A percentile compares a stretch with the other conserved stretches of the same genome.
Evolutionary conservation across 1,139 yeast genomes (phyloP).

Genomic region (Hansenula anomala): DNA sequence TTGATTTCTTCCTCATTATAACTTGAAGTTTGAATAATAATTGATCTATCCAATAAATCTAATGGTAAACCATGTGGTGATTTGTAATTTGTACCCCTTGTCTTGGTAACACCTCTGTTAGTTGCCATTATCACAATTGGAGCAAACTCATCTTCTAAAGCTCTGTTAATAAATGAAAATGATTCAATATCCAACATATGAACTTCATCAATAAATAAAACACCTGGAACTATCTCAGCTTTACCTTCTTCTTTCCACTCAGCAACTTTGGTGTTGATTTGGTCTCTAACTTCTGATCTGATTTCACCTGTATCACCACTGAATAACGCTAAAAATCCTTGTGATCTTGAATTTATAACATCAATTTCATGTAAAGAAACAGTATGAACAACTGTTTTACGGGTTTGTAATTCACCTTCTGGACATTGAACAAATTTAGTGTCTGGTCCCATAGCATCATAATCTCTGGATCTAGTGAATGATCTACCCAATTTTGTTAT

Average conservation of each 20-base stretch:
- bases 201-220: conserved; percentile 94
- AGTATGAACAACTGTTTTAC: conserved; percentile 93
- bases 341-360: conserved; percentile 96
- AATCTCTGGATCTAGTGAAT: conserved; percentile 92
- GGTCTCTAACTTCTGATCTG: conserved; percentile 92
- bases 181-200: conserved; percentile 99
- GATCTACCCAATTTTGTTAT: conserved; percentile 93
- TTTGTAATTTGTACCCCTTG: conserved; percentile 90
- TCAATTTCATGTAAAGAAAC: conserved; percentile 97
- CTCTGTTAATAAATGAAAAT: conserved; percentile 92
- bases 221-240: conserved; percentile 98
- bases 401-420: conserved; percentile 94
- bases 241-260: conserved; percentile 99
- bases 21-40: conserved; percentile 79
- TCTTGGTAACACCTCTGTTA: conserved; percentile 86
- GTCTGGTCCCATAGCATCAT: conserved; percentile 99
- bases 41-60: conserved; percentile 89
- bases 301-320: conserved; percentile 98
- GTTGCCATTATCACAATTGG: conserved; percentile 99
- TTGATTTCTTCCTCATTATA: conserved; percentile 81
- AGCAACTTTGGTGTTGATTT: conserved; percentile 92
- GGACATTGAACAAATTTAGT: conserved; percentile 98
- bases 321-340: conserved; percentile 93
- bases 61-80: conserved; percentile 97
- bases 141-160: conserved; percentile 93